Conservation (phyloP, 192 early-diverging fungal genomes). For the Hyaloraphidium curvatum region DNA sequence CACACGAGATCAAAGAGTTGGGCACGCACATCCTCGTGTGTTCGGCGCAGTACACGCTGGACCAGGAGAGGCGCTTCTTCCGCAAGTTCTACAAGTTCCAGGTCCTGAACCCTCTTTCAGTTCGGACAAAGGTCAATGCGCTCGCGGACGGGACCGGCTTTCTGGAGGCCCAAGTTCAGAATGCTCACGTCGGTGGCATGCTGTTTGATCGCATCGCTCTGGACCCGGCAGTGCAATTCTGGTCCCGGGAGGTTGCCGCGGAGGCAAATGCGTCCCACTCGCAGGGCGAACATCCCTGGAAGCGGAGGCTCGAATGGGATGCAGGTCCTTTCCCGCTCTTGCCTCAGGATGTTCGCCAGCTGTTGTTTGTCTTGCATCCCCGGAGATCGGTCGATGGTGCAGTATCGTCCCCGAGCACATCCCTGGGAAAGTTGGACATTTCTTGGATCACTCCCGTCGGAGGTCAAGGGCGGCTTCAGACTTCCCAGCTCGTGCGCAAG, state of each 20-base stretch:
- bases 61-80: conserved; percentile 41
- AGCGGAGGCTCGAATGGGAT: neutral
- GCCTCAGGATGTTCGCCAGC: conserved; percentile 57
- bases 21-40: conserved; percentile 83
- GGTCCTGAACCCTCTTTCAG: conserved; percentile 83
- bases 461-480: conserved; percentile 75
- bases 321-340: conserved; percentile 13
- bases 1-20: conserved; percentile 91
- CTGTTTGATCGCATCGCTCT: conserved; percentile 52
- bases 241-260: conserved; percentile 10
- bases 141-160: conserved; percentile 43
- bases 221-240: conserved; percentile 6
- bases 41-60: conserved; percentile 44
- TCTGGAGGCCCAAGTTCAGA: conserved; percentile 88
- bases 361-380: conserved; percentile 67
- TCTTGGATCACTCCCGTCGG: conserved; percentile 85
- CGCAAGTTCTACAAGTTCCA: conserved; percentile 93
- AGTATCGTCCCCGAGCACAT: conserved; percentile 47
- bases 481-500: conserved; percentile 75
- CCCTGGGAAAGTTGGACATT: conserved; percentile 85
- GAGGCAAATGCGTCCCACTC: neutral
- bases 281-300: neutral
- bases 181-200: conserved; percentile 57
- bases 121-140: conserved; percentile 91
- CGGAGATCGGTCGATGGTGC: conserved; percentile 28